These are phyloP conservation scores for Dioscorea cayenensis DNA, from an alignment of 116 monocot species.

Conservation along the genomic window DNA sequence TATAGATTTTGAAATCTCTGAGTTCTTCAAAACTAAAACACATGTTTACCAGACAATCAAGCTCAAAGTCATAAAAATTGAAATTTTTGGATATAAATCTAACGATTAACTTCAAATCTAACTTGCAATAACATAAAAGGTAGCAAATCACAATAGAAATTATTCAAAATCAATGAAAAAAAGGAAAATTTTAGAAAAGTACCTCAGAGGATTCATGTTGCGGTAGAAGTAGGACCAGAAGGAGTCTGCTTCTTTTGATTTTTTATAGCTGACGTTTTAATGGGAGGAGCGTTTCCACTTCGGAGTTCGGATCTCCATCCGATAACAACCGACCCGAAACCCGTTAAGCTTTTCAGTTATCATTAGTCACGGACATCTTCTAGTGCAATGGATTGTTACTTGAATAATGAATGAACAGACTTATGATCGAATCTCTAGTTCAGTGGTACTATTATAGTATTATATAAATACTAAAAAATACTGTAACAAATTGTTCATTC, in stretches of 20 bases:
- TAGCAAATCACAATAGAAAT: background rate
- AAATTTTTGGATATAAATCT: background rate
- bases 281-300: background rate
- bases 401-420: no score
- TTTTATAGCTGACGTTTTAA: background rate
- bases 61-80: background rate
- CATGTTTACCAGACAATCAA: background rate
- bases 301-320: background rate
- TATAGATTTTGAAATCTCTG: no score
- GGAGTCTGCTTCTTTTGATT: background rate
- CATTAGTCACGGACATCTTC: no score
- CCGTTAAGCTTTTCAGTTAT: background rate
- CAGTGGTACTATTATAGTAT: no score
- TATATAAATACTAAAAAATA: no score
- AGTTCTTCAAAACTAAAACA: no score
- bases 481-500: no score
- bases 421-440: no score
- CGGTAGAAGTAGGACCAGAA: background rate
- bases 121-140: background rate
- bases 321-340: background rate
- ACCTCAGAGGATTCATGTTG: background rate
- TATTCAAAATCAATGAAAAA: no score
- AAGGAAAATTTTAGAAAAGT: no score
- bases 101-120: background rate
- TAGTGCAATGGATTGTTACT: no score